Base-by-base conservation (phyloP, 2,329 filamentous ascomycete species). In the Colletotrichum lini region DNA sequence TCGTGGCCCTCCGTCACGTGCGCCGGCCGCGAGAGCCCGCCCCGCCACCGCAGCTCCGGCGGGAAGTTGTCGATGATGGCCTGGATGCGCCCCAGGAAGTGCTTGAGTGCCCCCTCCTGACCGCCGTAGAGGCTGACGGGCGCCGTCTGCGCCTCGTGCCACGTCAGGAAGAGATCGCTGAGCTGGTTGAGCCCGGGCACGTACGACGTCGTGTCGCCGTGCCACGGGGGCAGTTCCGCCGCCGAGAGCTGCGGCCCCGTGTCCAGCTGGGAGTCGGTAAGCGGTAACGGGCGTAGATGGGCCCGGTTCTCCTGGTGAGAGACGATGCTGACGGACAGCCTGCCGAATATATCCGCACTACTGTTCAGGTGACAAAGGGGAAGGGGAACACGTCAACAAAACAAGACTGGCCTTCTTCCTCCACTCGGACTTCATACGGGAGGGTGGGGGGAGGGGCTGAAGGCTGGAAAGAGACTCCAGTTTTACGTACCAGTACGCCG, bases 11-110 rank as follows among this genome's bases (percentile, higher is more conserved):
- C 75, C 0, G 80, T 81, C 1, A 77, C 75, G 13, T 70, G 67
- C 0, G 74, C 54, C 0, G 78, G 78, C 1, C 80, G 77, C 0
- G 81, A 80, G 1, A 82, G 65, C 0, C 81, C 80, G 3, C 80
- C 80, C 0, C 80, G 75, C 81, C 81, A 82, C 5, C 79, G 75
- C 1, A 82, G 72, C 45, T 81, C 78, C 0, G 79, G 78, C 0
- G 79, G 79, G 0, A 82, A 77, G 18, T 58, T 62, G 52, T 82
- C 78, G 7, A 82, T 70, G 3, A 80, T 76, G 0, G 64, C 62
- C 59, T 81, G 79, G 3, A 82, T 69, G 6, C 71, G 75, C 4
- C 18, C 35, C 2, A 80, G 62, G 40, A 40, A 63, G 50, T 40
- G 38, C 38, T 56, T 65, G 26, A 66, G 74, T 53, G 61, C 76